Evolutionary conservation across 352 stramenopile species (phyloP).

Genomic region (Phytophthora aleatoria): DNA sequence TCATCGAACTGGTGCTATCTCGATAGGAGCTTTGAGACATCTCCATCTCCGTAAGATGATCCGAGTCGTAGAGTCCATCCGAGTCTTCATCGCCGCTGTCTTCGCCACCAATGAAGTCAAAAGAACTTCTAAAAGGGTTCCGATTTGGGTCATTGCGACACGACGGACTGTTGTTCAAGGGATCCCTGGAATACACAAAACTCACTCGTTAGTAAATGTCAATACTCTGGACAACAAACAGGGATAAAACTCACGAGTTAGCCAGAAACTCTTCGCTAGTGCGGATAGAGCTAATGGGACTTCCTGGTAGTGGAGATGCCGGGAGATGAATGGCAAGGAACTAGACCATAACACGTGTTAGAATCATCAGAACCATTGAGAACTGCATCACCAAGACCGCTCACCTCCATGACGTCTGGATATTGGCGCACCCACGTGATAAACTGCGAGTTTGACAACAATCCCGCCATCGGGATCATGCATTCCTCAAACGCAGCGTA

Average conservation of each 20-base stretch:
- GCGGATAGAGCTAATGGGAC: slow-evolving; percentile 38
- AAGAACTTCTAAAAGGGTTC: slow-evolving; percentile 57
- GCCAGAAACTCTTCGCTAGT: slow-evolving; percentile 50
- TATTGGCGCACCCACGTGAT: slow-evolving; percentile 78
- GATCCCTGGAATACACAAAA: slow-evolving; percentile 41
- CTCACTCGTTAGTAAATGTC: slow-evolving; percentile 2
- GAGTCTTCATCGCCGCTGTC: slow-evolving; percentile 79
- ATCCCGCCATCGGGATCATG: slow-evolving; percentile 50
- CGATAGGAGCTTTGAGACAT: slow-evolving; percentile 63
- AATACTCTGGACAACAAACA: neutral
- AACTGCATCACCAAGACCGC: slow-evolving; percentile 5
- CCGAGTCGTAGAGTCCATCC: slow-evolving; percentile 74
- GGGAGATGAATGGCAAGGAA: slow-evolving; percentile 57
- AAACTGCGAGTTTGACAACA: slow-evolving; percentile 70
- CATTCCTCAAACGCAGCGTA: slow-evolving; percentile 81
- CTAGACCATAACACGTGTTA: slow-evolving; percentile 21
- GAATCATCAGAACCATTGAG: neutral
- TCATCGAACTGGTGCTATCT: slow-evolving; percentile 32
- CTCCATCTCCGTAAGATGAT: slow-evolving; percentile 75
- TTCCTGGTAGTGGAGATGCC: slow-evolving; percentile 37
- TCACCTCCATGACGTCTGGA: slow-evolving; percentile 67
- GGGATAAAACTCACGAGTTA: slow-evolving; percentile 37
- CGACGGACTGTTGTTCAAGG: slow-evolving; percentile 79
- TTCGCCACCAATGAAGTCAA: slow-evolving; percentile 84
- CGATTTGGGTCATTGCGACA: slow-evolving; percentile 48